Conservation (phyloP, 2,329 filamentous ascomycete species). For the Passalora sequoiae region DNA sequence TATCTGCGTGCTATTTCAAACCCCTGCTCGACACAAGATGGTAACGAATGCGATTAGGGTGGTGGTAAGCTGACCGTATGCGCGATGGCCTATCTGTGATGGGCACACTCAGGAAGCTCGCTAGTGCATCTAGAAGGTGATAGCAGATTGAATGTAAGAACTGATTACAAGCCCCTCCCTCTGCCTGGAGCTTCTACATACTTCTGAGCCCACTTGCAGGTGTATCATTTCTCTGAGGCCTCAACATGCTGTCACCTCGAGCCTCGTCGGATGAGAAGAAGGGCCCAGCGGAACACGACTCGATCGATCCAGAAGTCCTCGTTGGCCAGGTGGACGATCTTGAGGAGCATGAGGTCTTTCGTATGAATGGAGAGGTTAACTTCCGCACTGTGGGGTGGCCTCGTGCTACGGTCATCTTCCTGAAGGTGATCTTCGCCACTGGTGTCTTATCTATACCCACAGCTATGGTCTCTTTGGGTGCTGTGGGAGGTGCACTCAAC, state of each 20-base stretch:
- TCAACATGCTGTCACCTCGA: neutral
- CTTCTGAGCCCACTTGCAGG: no score
- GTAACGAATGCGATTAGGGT: no score
- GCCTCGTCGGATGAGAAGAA: constrained; percentile 2
- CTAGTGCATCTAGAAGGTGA: no score
- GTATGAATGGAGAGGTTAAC: constrained; percentile 46
- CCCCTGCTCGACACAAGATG: no score
- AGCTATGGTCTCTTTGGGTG: constrained; percentile 45
- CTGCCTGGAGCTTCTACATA: no score
- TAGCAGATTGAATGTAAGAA: no score
- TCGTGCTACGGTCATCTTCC: constrained; percentile 49
- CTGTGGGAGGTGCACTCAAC: constrained; percentile 45
- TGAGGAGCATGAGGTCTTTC: constrained; percentile 48
- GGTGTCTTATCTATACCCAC: constrained; percentile 48
- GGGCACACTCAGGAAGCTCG: no score
- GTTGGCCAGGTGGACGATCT: constrained; percentile 25
- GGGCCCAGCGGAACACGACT: neutral
- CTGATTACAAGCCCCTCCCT: no score
- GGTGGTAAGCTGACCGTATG: no score
- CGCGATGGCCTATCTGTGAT: no score
- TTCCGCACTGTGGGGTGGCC: constrained; percentile 53
- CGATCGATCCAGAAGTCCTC: constrained; percentile 19
- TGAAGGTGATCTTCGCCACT: constrained; percentile 50
- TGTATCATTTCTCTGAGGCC: no score
- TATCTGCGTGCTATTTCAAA: no score